Evolutionary conservation across 768 basidiomycete species (phyloP), one percentile per base, ranked within the genome.

Genomic region (Kwoniella newhampshirensis): DNA sequence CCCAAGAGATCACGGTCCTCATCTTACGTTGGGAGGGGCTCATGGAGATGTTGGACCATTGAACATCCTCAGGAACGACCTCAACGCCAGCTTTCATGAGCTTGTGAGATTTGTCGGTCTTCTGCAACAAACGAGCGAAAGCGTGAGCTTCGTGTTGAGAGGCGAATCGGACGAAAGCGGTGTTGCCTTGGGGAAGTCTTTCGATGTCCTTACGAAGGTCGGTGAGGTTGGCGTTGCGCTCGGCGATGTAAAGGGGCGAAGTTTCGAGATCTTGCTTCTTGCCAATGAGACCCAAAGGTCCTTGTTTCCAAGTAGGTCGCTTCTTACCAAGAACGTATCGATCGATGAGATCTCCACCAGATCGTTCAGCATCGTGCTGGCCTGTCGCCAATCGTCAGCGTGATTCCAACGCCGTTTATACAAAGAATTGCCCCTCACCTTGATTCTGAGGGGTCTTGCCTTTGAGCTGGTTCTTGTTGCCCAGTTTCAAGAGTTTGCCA

Each of bases 401-500:
- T 17, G 21, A 17, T 37, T 9, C 17, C 18, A 18, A 32, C 36
- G 13, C 32, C 13, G 32, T 39, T 53, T 54, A 30, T 28, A n/a
- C 3, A 35, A 30, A 42, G 28, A 28, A 1, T 44, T 3, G 42
- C n/a, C n/a, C n/a, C 71, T 63, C 26, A 66, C 73, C 71, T 53
- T 70, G 63, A 36, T 64, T 63, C 36, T 70, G 62, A 2, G 77
- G 74, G 20, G 74, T 71, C 64, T 78, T 77, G 27, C 66, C 69
- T 64, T 78, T 78, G 13, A 51, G 54, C 26, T 73, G 55, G 53
- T 77, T 77, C 75, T 78, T 77, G 51, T 62, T 63, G 9, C 69
- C 75, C 18, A 71, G 62, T 49, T 71, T 68, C 51, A 71, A 53
- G 26, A 78, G 60, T 42, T 75, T 74, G 40, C 59, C 64, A 15